Base-by-base conservation (phyloP, 2,329 filamentous ascomycete genomes). In the Zasmidium citrigriseum region DNA sequence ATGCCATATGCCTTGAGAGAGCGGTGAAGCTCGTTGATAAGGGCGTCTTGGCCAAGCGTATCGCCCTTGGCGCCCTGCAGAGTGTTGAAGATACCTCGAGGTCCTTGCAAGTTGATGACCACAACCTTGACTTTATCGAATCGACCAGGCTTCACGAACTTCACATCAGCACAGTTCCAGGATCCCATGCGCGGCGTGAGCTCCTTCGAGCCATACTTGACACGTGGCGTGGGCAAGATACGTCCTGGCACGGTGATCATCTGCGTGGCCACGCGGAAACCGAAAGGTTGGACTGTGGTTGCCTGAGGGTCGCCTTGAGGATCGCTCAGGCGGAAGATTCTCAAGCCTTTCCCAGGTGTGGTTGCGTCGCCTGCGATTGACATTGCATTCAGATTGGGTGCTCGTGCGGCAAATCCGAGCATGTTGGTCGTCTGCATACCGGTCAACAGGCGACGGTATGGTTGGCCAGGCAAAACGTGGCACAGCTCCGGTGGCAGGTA, bases 201-300 rank as follows among this genome's bases (percentile, higher is more conserved):
- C 1, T 29, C n/a, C n/a, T 67, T 61, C 16, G 46, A 58, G 7
- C 62, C 55, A 54, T 96, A 96, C 1, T 76, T 71, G 24, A 96
- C 75, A 0, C 63, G 67, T 0, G 91, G 91, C 0, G 84, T 68
- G 0, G 67, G 45, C 0, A 96, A 80, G 44, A 93, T 82, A 4
- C 92, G 86, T 1, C 85, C 93, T 0, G 80, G 79, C 0, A 96
- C 89, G 0, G 89, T 89, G 29, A 96, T 78, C 29, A 96, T 80
- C 1, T 78, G 73, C 12, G 82, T 81, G 5, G 77, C 79, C 2
- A 92, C 81, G 1, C 75, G 74, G 60, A 96, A 78, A 4, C 87
- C 87, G 60, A 92, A 95, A 1, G 78, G 69, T 4, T 68, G 53
- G 0, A 68, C 59, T 0, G 64, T 62, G 10, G 50, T 46, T 9